Percentiles rank a stretch among this genome's conserved stretches.
Evolutionary conservation across 2,329 filamentous ascomycete genomes (phyloP).

Genomic region (Fusarium euwallaceae): DNA sequence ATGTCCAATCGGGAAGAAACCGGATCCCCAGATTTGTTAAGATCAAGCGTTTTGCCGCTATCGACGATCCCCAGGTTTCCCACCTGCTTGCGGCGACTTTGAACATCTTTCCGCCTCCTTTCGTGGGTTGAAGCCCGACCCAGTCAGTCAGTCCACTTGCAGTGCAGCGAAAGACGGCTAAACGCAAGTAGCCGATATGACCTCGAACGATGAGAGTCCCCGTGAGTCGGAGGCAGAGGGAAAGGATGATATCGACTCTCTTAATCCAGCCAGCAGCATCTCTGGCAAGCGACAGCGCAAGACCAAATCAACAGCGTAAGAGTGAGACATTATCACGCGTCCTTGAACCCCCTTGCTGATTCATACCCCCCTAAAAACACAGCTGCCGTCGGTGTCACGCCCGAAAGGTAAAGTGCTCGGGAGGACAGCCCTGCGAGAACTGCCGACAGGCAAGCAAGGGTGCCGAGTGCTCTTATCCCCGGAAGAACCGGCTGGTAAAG

Average conservation of each 20-base stretch:
- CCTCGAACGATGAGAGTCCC: constrained; percentile 24
- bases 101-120: neutral
- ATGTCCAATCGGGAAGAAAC: constrained; percentile 32
- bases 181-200: constrained; percentile 28
- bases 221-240: constrained; percentile 35
- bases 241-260: constrained; percentile 33
- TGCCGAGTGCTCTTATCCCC: constrained; percentile 50
- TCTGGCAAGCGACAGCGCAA: constrained; percentile 35
- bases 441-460: constrained; percentile 49
- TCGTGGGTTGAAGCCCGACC: neutral
- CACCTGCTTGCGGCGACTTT: neutral
- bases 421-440: constrained; percentile 51
- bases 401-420: constrained; percentile 53
- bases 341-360: neutral
- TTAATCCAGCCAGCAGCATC: constrained; percentile 19
- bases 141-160: constrained; percentile 6
- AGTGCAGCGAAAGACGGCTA: neutral
- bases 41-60: neutral
- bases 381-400: constrained; percentile 52
- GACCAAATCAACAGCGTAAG: constrained; percentile 46
- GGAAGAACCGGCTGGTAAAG: constrained; percentile 50
- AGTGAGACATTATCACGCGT: neutral
- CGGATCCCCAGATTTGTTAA: constrained; percentile 16
- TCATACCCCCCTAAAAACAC: neutral
- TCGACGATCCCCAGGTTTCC: neutral